A percentile compares a stretch with the other conserved stretches of the same genome.
Conservation (phyloP, 768 basidiomycete species). For the Pholiota molesta region DNA sequence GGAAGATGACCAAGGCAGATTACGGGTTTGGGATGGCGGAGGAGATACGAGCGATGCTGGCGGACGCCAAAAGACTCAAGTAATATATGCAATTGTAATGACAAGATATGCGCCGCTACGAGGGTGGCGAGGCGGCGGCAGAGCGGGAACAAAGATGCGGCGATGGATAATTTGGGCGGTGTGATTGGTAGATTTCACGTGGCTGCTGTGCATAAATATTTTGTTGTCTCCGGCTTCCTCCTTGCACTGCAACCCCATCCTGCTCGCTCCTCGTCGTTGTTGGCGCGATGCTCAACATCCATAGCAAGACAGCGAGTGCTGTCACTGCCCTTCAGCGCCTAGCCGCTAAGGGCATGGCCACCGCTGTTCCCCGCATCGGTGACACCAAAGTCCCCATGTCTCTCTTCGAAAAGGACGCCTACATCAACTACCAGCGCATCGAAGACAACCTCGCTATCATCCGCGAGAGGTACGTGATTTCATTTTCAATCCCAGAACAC, state of each 20-base stretch:
- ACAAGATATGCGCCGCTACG: no score
- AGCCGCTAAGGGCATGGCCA: conserved; percentile 73
- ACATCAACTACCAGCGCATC: conserved; percentile 95
- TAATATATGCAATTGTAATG: background rate
- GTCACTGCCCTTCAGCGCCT: conserved; percentile 54
- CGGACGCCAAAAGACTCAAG: conserved; percentile 17
- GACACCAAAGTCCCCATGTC: conserved; percentile 92
- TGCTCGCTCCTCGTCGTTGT: conserved; percentile 30
- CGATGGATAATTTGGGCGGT: conserved; percentile 23
- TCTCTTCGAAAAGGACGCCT: conserved; percentile 77
- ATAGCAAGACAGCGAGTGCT: conserved; percentile 55
- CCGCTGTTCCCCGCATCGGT: conserved; percentile 77
- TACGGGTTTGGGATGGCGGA: conserved; percentile 21
- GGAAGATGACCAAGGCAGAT: conserved; percentile 22
- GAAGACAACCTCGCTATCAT: conserved; percentile 95
- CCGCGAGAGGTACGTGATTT: conserved; percentile 66
- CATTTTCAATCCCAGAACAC: background rate
- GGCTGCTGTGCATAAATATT: conserved; percentile 37
- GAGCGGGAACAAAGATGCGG: conserved; percentile 22
- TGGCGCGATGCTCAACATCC: conserved; percentile 64
- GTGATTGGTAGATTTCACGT: conserved; percentile 47
- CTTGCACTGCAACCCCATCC: conserved; percentile 34
- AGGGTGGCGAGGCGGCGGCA: conserved; percentile 18
- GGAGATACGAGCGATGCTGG: conserved; percentile 19
- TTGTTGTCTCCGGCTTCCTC: conserved; percentile 39